These are phyloP conservation scores for Syzygium oleosum DNA, from an alignment of 345 rosid genomes.

Conservation along the genomic window DNA sequence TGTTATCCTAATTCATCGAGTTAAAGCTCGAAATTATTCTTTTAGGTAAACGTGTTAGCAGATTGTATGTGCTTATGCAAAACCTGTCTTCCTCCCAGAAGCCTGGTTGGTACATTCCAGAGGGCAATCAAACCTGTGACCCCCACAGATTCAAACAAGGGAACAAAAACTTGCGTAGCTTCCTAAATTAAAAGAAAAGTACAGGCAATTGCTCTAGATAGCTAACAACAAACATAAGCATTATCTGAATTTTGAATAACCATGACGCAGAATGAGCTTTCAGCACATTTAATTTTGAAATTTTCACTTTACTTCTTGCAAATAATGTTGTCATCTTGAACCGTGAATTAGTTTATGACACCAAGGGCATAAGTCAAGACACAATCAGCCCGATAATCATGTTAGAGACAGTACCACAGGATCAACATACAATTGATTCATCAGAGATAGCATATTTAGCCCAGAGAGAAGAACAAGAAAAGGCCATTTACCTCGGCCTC, in stretches of 20 bases:
- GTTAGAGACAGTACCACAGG: background rate
- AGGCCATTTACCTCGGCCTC: constrained; percentile 61
- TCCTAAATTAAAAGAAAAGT: background rate
- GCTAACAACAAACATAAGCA: background rate
- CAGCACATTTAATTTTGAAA: background rate
- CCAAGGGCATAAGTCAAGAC: background rate
- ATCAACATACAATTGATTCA: background rate
- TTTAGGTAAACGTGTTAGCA: background rate
- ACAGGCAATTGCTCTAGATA: background rate
- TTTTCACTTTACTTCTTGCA: background rate
- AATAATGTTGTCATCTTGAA: background rate
- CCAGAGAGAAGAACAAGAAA: background rate
- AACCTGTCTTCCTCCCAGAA: background rate
- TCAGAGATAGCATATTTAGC: background rate
- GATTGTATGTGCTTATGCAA: background rate
- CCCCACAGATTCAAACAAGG: background rate
- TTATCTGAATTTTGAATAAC: background rate
- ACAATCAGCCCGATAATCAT: background rate
- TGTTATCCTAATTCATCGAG: background rate
- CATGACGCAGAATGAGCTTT: background rate
- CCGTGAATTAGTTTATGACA: background rate
- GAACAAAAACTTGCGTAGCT: background rate
- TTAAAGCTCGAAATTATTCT: background rate
- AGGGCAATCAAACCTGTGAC: background rate
- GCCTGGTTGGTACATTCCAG: background rate